Percentiles rank a stretch among this genome's conserved stretches.
Evolutionary conservation across 441 rosid species (phyloP).

Genomic region (Erodium moschatum): DNA sequence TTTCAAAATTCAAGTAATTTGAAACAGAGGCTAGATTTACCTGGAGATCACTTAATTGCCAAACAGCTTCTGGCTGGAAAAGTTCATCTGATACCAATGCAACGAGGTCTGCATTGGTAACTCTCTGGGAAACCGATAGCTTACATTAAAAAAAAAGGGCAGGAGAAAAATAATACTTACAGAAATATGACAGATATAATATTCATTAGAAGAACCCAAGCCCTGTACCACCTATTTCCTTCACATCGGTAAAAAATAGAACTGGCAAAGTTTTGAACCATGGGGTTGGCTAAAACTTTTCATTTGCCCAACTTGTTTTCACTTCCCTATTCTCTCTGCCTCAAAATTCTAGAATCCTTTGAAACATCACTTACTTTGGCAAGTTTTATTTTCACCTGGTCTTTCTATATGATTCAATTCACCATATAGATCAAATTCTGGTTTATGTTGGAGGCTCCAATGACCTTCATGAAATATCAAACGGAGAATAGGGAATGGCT

Average conservation of each 20-base stretch:
- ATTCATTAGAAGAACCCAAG: neutral
- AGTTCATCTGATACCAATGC: conserved; percentile 91
- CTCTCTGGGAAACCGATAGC: conserved; percentile 45
- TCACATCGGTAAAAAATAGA: neutral
- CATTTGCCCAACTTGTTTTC: neutral
- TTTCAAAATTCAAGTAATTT: neutral
- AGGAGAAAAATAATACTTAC: neutral
- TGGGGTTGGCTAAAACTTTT: neutral
- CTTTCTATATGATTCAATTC: neutral
- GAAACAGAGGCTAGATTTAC: conserved; percentile 27
- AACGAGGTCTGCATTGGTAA: conserved; percentile 78
- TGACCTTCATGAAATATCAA: too few species aligned
- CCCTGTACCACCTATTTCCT: neutral
- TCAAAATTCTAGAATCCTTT: neutral
- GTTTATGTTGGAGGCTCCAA: neutral
- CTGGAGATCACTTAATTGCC: conserved; percentile 83
- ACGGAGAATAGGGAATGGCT: neutral
- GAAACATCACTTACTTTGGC: neutral
- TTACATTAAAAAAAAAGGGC: conserved; percentile 19
- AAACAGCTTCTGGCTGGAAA: conserved; percentile 76
- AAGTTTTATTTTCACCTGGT: neutral
- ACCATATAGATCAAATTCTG: neutral
- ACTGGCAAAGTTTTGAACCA: neutral
- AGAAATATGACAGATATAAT: neutral
- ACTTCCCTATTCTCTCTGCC: neutral